These are phyloP conservation scores for Eucalyptus curtisii DNA, from an alignment of 345 rosid species.

Conservation along the genomic window DNA sequence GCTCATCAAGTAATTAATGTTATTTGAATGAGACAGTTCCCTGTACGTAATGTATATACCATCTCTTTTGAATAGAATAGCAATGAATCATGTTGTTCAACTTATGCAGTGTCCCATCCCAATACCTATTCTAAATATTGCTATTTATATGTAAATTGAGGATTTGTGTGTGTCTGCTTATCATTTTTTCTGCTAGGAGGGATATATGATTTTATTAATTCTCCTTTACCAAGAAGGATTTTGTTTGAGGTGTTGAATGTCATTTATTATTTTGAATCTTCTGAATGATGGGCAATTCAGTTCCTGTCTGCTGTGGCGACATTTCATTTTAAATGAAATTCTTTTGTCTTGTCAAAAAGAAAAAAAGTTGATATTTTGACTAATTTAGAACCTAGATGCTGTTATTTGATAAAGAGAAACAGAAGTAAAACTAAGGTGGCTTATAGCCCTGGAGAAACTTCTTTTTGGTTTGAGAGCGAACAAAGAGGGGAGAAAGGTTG, in stretches of 20 bases:
- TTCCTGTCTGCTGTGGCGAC: background rate
- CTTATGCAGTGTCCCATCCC: background rate
- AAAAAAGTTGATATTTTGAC: background rate
- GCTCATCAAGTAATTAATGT: background rate
- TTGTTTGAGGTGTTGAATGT: background rate
- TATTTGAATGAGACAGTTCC: background rate
- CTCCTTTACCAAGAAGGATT: background rate
- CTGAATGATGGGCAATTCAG: background rate
- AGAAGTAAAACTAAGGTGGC: background rate
- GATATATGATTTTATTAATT: background rate
- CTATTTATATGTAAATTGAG: background rate
- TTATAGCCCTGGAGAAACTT: background rate
- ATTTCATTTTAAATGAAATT: background rate
- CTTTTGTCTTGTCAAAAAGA: background rate
- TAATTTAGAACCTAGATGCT: background rate
- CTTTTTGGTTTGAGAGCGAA: background rate
- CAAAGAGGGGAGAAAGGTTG: background rate
- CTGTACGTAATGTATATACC: background rate
- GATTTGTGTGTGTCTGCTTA: background rate
- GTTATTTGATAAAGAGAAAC: background rate
- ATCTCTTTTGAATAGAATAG: background rate
- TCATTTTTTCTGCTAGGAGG: background rate
- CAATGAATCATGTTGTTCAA: background rate
- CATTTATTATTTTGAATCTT: background rate
- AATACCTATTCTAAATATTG: background rate